phyloP scores from a whole-genome alignment of 768 basidiomycete genomes.

The Termitomyces eurrhizus region DNA sequence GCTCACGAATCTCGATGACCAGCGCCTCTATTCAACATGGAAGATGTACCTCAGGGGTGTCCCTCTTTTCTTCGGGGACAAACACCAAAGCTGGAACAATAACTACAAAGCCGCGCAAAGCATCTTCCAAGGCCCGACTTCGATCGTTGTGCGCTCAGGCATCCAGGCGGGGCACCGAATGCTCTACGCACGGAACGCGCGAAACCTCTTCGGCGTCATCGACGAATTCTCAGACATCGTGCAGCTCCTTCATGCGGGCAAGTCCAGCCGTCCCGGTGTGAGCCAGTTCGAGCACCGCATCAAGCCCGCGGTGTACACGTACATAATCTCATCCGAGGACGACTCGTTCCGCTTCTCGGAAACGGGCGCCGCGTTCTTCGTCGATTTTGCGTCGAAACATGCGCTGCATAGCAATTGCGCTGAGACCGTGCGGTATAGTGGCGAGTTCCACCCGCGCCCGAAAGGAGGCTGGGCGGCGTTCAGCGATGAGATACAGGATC shows the following conservation, averaged over 20 bases:
- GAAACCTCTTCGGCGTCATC: conserved; percentile 61
- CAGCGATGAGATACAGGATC: conserved; percentile 49
- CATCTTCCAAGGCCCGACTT: conserved; percentile 63
- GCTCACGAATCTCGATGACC: conserved; percentile 57
- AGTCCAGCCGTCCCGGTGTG: conserved; percentile 10
- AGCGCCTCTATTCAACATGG: conserved; percentile 75
- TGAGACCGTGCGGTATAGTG: conserved; percentile 62
- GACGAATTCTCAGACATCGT: conserved; percentile 43
- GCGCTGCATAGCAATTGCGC: conserved; percentile 78
- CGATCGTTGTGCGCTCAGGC: conserved; percentile 59
- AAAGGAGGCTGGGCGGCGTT: conserved; percentile 66
- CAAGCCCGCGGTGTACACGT: conserved; percentile 84
- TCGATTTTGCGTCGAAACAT: conserved; percentile 85
- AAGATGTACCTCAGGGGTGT: conserved; percentile 66
- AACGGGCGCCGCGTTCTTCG: conserved; percentile 84
- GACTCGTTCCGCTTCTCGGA: conserved; percentile 81
- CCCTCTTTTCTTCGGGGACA: conserved; percentile 54
- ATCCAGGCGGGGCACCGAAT: conserved; percentile 72
- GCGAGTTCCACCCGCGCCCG: conserved; percentile 78
- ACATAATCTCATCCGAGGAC: conserved; percentile 73
- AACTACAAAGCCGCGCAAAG: conserved; percentile 66
- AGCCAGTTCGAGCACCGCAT: conserved; percentile 38
- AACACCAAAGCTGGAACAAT: conserved; percentile 62
- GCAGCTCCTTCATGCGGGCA: conserved; percentile 47
- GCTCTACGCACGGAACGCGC: conserved; percentile 66